Evolutionary conservation across 768 basidiomycete genomes (phyloP).

Genomic region (Auriculariales sp.): DNA sequence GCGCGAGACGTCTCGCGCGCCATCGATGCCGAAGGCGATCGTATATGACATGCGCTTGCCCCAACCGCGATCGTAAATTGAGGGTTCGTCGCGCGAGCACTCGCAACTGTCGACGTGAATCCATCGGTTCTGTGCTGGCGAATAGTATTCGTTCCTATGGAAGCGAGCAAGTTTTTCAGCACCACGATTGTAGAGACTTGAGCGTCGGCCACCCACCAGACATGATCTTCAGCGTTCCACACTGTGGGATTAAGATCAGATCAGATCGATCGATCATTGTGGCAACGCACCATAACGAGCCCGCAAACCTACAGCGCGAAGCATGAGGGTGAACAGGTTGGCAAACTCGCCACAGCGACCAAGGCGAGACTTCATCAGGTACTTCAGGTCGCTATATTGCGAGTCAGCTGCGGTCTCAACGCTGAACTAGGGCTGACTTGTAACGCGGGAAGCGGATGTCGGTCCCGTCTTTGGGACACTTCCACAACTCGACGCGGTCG

Average conservation of each 20-base stretch:
- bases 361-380: slow-evolving; percentile 16
- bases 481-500: slow-evolving; percentile 21
- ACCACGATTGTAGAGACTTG: slow-evolving; percentile 9
- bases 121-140: slow-evolving; percentile 17
- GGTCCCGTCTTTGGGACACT: slow-evolving; percentile 14
- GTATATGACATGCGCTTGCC: slow-evolving; percentile 24
- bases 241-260: slow-evolving; percentile 4
- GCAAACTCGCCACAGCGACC: slow-evolving; percentile 21
- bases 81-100: slow-evolving; percentile 18
- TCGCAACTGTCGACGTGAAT: slow-evolving; percentile 28
- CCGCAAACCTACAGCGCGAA: slow-evolving; percentile 18
- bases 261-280: background rate
- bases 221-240: slow-evolving; percentile 24
- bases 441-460: slow-evolving; percentile 19
- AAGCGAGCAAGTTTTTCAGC: background rate
- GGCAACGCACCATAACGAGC: slow-evolving; percentile 15
- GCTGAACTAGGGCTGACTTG: slow-evolving; percentile 11
- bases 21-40: slow-evolving; percentile 12
- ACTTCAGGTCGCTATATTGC: slow-evolving; percentile 11
- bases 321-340: slow-evolving; percentile 23
- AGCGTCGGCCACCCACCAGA: slow-evolving; percentile 16
- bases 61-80: slow-evolving; percentile 26
- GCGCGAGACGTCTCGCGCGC: slow-evolving; percentile 13
- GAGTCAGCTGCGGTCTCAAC: background rate
- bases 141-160: slow-evolving; percentile 11